Conservation (phyloP, 2,329 filamentous ascomycete species). For the Aureobasidium uvarum region DNA sequence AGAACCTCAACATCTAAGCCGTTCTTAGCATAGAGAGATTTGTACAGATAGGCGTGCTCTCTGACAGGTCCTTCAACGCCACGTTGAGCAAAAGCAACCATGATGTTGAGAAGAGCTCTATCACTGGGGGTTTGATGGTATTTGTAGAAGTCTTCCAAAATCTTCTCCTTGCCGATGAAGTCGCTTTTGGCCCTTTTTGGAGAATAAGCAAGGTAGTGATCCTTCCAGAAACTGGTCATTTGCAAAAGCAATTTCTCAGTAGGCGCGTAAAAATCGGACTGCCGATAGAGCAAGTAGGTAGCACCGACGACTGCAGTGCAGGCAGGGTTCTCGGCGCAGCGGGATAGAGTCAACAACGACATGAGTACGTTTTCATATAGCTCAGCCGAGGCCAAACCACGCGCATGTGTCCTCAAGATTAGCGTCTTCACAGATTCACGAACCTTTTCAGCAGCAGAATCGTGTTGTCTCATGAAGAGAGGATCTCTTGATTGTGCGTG, state of each 20-base stretch:
- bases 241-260: not conserved
- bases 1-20: constrained; percentile 26
- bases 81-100: constrained; percentile 36
- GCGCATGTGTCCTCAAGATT: not conserved
- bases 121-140: constrained; percentile 34
- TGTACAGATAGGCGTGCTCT: constrained; percentile 30
- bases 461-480: not conserved
- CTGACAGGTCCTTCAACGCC: constrained; percentile 40
- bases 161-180: not conserved
- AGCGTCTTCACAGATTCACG: not conserved
- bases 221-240: constrained; percentile 5
- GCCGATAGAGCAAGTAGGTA: constrained; percentile 1
- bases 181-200: not conserved
- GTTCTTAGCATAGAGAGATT: not conserved
- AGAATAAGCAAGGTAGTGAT: not conserved
- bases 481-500: not conserved
- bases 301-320: not conserved
- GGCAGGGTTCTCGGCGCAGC: not conserved
- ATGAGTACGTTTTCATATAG: not conserved
- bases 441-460: not conserved
- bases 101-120: constrained; percentile 28
- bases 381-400: not conserved
- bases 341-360: not conserved
- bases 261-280: not conserved
- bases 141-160: constrained; percentile 26